Base-by-base conservation (phyloP, 257 asterid species). In the Ehretia macrophylla region DNA sequence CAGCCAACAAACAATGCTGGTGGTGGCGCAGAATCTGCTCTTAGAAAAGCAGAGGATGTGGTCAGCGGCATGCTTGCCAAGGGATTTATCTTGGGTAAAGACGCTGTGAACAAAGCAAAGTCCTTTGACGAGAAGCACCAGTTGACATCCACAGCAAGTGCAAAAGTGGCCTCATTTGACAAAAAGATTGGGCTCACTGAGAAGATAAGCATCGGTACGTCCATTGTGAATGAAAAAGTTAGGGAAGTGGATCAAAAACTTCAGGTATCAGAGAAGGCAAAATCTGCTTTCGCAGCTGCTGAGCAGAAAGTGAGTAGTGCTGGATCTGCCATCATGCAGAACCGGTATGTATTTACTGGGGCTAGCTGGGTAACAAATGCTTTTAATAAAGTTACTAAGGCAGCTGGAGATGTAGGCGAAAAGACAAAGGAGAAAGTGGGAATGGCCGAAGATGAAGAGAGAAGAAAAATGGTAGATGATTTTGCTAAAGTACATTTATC, bases 41-140 rank as follows among this genome's bases (percentile, higher is more conserved):
- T 90, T 72, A 87, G 79, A 47, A 90, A 85, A 71, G 95, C 97
- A n/a, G 97, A 90, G 77, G 97, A 90, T 20, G 97, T 87, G 1
- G 95, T 85, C 22, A 90, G 83, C 74, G 59, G 90, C 83, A 84
- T 87, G 95, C 90, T 90, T 35, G 95, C 96, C 10, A 90, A 84
- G 74, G 97, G 97, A 32, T 90, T 76, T 68, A 81, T 85, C 71
- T 67, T 90, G 51, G 96, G 97, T 18, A 90, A 86, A 79, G 96
- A 90, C 60, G 84, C 97, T 4, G 81, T 87, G 16, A 77, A 75
- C 75, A 85, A 77, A 68, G 95, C 95, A 17, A 87, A 87, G 77
- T 59, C 84, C 17, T 83, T 90, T 4, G 97, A 90, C 23, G 96
- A 87, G 69, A 87, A 83, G 83, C 97, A 74, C 80, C 90, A 80